phyloP scores from a whole-genome alignment of 345 rosid genomes.

The Euphorbia pulcherrima region DNA sequence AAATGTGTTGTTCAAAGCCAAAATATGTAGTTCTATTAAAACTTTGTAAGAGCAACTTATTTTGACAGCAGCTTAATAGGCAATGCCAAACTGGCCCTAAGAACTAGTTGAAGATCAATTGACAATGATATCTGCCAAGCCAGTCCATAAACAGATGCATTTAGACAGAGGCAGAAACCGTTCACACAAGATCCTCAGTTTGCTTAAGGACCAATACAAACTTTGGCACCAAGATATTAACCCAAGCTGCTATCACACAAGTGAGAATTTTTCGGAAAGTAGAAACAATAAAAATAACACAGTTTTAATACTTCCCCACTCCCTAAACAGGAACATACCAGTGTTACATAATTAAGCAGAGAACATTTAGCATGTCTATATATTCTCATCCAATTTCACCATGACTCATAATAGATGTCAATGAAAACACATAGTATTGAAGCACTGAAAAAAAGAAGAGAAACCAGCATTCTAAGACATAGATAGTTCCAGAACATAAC shows the following conservation, averaged over 20 bases:
- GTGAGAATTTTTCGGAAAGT: background rate
- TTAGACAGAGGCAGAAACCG: too few species aligned
- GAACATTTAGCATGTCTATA: background rate
- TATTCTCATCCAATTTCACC: background rate
- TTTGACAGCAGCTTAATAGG: too few species aligned
- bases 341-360: background rate
- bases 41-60: too few species aligned
- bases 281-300: background rate
- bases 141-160: background rate
- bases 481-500: background rate
- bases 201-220: too few species aligned
- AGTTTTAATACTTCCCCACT: background rate
- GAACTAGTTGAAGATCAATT: background rate
- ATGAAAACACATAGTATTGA: background rate
- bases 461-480: background rate
- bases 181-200: too few species aligned
- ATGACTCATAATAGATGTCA: background rate
- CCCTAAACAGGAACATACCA: constrained; percentile 4
- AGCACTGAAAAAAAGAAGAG: constrained; percentile 4
- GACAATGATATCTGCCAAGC: background rate
- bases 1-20: too few species aligned
- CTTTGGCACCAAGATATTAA: background rate
- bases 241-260: background rate
- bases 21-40: too few species aligned
- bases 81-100: too few species aligned